phyloP scores from a whole-genome alignment of 352 stramenopile species.

The Blastocystis sp. region DNA sequence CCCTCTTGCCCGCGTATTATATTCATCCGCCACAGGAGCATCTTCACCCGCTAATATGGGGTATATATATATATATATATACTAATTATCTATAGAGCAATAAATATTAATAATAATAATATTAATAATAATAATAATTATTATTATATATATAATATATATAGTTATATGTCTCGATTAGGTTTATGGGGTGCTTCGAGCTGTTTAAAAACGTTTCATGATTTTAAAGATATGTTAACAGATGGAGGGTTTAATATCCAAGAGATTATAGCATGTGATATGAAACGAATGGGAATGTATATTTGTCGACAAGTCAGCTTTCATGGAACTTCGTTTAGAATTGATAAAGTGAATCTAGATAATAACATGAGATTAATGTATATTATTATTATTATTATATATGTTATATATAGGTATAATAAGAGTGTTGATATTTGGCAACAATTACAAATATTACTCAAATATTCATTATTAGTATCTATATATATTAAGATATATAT shows the following conservation, averaged over 20 bases:
- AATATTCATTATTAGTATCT: no score
- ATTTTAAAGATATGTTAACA: conserved; percentile 47
- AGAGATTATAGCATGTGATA: conserved; percentile 55
- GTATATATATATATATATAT: no score
- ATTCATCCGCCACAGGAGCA: conserved; percentile 56
- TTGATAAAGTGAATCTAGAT: conserved; percentile 5
- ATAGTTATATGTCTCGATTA: conserved; percentile 52
- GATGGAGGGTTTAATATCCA: conserved; percentile 50
- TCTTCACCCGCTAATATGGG: no score
- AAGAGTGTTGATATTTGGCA: conserved; percentile 37
- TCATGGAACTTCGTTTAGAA: conserved; percentile 48
- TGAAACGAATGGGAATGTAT: conserved; percentile 52
- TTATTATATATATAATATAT: no score
- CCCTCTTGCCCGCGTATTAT: conserved; percentile 53
- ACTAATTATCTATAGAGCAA: no score
- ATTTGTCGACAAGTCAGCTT: conserved; percentile 50
- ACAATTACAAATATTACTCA: no score
- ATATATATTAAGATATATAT: no score
- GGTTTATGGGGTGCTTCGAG: conserved; percentile 51
- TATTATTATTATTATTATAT: no score
- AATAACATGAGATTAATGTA: conserved; percentile 17
- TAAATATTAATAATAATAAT: no score
- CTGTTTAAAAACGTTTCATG: conserved; percentile 46
- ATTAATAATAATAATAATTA: no score
- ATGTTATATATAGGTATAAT: no score